These are phyloP conservation scores for Fusarium torreyae DNA, from an alignment of 2,329 filamentous ascomycete species.

Conservation along the genomic window DNA sequence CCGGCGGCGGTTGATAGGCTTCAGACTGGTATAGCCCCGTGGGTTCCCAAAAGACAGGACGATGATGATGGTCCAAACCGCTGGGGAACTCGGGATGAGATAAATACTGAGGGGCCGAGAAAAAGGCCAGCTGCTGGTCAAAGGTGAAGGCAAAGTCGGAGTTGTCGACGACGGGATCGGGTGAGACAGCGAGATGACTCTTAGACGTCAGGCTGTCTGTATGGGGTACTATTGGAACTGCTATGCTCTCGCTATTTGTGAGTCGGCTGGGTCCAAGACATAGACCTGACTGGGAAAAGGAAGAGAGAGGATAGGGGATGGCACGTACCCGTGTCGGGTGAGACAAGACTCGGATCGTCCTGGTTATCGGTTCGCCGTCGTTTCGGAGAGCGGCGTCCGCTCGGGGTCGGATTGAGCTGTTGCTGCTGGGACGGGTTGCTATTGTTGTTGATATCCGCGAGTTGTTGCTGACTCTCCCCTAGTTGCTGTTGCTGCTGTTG, in stretches of 20 bases:
- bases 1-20: conserved; percentile 14
- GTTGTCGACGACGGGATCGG: conserved; percentile 51
- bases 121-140: conserved; percentile 53
- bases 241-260: conserved; percentile 44
- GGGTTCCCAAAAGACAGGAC: conserved; percentile 44
- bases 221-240: conserved; percentile 51
- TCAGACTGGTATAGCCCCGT: conserved; percentile 34
- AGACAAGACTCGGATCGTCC: conserved; percentile 52
- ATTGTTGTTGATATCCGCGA: conserved; percentile 27
- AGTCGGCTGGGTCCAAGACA: conserved; percentile 45
- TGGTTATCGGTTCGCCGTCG: conserved; percentile 54
- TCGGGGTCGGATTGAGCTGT: conserved; percentile 32
- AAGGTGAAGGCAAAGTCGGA: conserved; percentile 57
- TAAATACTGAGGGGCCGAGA: conserved; percentile 49
- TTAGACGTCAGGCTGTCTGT: conserved; percentile 44
- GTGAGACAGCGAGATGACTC: conserved; percentile 50
- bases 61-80: conserved; percentile 15
- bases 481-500: conserved; percentile 47
- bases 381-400: conserved; percentile 56
- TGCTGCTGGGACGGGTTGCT: conserved; percentile 24
- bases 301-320: conserved; percentile 9
- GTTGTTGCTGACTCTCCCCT: conserved; percentile 29
- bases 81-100: conserved; percentile 48
- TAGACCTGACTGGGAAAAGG: conserved; percentile 2
- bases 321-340: conserved; percentile 57